phyloP scores from a whole-genome alignment of 2,329 filamentous ascomycete genomes.

The Neofusicoccum sp. region DNA sequence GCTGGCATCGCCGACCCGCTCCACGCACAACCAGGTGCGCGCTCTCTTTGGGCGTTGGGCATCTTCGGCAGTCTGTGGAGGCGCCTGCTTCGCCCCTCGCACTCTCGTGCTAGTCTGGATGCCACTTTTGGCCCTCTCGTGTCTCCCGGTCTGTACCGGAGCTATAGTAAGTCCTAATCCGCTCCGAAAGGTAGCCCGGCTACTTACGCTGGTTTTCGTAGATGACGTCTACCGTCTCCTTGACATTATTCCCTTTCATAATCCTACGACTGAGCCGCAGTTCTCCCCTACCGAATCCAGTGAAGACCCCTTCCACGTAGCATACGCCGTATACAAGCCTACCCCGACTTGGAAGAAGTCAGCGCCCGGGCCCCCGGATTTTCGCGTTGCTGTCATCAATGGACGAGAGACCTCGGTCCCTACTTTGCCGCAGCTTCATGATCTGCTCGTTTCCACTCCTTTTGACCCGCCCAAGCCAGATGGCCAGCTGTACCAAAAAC shows the following conservation, averaged over 20 bases:
- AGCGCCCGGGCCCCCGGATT: slow-evolving; percentile 75
- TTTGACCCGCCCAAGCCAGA: slow-evolving; percentile 60
- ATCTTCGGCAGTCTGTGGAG: slow-evolving; percentile 7
- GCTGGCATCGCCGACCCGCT: not conserved
- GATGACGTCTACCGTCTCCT: slow-evolving; percentile 73
- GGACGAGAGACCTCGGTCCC: slow-evolving; percentile 71
- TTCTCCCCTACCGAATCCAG: slow-evolving; percentile 25
- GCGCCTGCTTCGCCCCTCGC: not conserved
- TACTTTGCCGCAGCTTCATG: slow-evolving; percentile 66
- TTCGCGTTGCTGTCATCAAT: slow-evolving; percentile 78
- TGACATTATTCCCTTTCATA: slow-evolving; percentile 69
- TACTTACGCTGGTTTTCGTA: slow-evolving; percentile 8
- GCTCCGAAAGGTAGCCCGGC: slow-evolving; percentile 33
- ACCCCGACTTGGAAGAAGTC: slow-evolving; percentile 60
- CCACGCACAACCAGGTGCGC: not conserved
- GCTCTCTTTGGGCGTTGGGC: not conserved
- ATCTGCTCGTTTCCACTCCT: slow-evolving; percentile 71
- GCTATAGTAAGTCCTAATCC: slow-evolving; percentile 44
- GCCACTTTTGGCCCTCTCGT: slow-evolving; percentile 47
- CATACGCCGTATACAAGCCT: slow-evolving; percentile 82
- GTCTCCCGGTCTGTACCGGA: slow-evolving; percentile 53
- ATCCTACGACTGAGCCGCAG: slow-evolving; percentile 47
- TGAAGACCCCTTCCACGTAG: slow-evolving; percentile 63
- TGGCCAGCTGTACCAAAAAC: slow-evolving; percentile 65
- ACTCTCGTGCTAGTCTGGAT: not conserved